Percentiles rank a stretch among this genome's conserved stretches.
Conservation (phyloP, 345 rosid species). For the Moringa oleifera region DNA sequence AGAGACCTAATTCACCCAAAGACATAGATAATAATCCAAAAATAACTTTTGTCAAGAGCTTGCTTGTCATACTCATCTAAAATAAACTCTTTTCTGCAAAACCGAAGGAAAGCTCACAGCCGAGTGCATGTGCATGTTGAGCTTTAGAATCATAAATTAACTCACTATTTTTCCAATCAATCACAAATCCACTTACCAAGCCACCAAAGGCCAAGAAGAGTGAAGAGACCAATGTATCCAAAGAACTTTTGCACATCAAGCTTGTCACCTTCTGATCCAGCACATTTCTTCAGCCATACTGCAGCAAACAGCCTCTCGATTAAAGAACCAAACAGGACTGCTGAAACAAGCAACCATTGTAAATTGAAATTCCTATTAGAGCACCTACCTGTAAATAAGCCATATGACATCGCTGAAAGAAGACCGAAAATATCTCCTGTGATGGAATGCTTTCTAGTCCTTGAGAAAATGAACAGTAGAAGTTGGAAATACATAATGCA, state of each 20-base stretch:
- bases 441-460: slow-evolving; percentile 39
- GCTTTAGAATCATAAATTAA: background rate
- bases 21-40: no score
- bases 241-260: slow-evolving; percentile 51
- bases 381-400: slow-evolving; percentile 49
- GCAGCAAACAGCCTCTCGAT: slow-evolving; percentile 11
- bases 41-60: no score
- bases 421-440: slow-evolving; percentile 48
- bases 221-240: slow-evolving; percentile 58
- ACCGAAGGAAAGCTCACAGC: background rate
- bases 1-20: background rate
- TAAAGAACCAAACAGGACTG: background rate
- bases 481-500: slow-evolving; percentile 4
- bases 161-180: background rate
- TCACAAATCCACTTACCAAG: slow-evolving; percentile 33
- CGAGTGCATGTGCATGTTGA: background rate
- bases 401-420: slow-evolving; percentile 51
- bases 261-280: slow-evolving; percentile 51
- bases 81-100: background rate
- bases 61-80: no score
- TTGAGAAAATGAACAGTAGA: slow-evolving; percentile 18
- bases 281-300: slow-evolving; percentile 54
- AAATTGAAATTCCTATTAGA: background rate
- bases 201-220: slow-evolving; percentile 67
- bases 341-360: background rate